Conservation (phyloP, 2,329 filamentous ascomycete species). For the Helicocarpus griseus region DNA sequence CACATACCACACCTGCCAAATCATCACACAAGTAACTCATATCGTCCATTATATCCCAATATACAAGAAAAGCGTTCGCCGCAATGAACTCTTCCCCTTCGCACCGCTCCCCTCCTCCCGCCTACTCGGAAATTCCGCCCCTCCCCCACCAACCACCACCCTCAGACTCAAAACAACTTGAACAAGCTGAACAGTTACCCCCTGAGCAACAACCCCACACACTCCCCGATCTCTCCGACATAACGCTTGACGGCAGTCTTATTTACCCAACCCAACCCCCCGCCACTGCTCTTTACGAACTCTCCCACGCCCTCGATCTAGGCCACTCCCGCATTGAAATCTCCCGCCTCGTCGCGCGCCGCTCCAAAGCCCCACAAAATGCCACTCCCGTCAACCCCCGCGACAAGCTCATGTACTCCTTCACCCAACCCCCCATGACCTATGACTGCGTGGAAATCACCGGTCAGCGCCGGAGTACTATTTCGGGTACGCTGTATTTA, state of each 20-base stretch:
- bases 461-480: slow-evolving; percentile 11
- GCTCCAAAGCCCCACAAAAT: background rate
- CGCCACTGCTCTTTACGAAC: slow-evolving; percentile 10
- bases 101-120: too few relatives aligned
- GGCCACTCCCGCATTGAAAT: slow-evolving; percentile 9
- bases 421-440: slow-evolving; percentile 8
- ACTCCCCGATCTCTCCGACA: slow-evolving; percentile 5
- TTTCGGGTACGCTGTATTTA: slow-evolving; percentile 7
- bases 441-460: slow-evolving; percentile 10
- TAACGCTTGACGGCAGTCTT: slow-evolving; percentile 11
- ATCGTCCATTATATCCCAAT: too few relatives aligned
- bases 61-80: too few relatives aligned
- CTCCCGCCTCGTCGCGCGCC: slow-evolving; percentile 8
- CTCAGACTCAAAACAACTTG: too few relatives aligned
- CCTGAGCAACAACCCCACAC: background rate
- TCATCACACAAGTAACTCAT: too few relatives aligned
- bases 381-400: slow-evolving; percentile 1
- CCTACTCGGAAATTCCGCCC: too few relatives aligned
- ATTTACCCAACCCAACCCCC: slow-evolving; percentile 9
- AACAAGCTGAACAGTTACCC: background rate
- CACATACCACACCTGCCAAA: too few relatives aligned
- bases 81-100: too few relatives aligned
- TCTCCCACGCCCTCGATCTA: slow-evolving; percentile 10
- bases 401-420: slow-evolving; percentile 12
- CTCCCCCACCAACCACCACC: background rate